Percentiles rank a stretch among this genome's conserved stretches.
phyloP scores from a whole-genome alignment of 139 green algal species.

The Chlamydomonas sp. region DNA sequence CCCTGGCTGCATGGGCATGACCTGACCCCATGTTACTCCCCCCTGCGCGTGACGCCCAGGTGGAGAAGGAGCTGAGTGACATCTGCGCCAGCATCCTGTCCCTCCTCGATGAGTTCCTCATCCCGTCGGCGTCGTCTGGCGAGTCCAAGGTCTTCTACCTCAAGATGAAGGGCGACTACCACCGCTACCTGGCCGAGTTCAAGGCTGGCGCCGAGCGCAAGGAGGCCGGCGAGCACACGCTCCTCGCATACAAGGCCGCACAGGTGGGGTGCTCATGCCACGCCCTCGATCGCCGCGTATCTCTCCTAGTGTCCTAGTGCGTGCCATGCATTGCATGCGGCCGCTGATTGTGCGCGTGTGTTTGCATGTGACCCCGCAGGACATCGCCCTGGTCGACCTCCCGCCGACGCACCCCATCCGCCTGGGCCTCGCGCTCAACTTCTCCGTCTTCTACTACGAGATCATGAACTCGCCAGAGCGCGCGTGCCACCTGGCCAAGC shows the following conservation, averaged over 20 bases:
- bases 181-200: slow-evolving; percentile 97
- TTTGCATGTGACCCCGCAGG: slow-evolving; percentile 35
- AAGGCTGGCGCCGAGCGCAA: slow-evolving; percentile 84
- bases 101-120: slow-evolving; percentile 93
- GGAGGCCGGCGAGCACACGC: slow-evolving; percentile 90
- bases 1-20: not conserved
- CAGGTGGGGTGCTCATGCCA: slow-evolving; percentile 51
- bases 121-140: slow-evolving; percentile 81
- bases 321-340: not conserved
- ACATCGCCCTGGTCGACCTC: slow-evolving; percentile 92
- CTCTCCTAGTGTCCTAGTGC: not conserved
- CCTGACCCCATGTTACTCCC: not conserved
- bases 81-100: slow-evolving; percentile 82
- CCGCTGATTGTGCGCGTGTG: not conserved
- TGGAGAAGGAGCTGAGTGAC: slow-evolving; percentile 84
- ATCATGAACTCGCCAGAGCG: slow-evolving; percentile 97
- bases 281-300: too few species aligned
- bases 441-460: slow-evolving; percentile 99
- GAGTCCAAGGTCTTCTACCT: slow-evolving; percentile 97
- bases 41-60: slow-evolving; percentile 24
- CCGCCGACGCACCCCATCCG: slow-evolving; percentile 95
- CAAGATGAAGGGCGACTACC: slow-evolving; percentile 88
- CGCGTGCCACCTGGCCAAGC: slow-evolving; percentile 94
- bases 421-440: slow-evolving; percentile 96
- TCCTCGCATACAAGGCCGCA: slow-evolving; percentile 94